Evolutionary conservation across 192 early-diverging fungal species (phyloP).

Genomic region (Coemansia sp.): DNA sequence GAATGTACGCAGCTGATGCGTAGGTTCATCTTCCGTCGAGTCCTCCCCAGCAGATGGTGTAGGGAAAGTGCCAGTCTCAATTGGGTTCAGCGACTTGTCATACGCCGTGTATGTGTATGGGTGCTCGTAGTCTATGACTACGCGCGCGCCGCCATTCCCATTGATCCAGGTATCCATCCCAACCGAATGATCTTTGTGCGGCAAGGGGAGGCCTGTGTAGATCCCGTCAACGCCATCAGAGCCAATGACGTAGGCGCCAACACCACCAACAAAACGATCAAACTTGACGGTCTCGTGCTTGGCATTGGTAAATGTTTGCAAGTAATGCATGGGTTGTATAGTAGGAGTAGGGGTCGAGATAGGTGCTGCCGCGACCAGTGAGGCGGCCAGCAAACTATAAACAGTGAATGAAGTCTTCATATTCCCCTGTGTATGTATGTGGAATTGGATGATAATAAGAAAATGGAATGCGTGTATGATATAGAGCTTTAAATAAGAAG

Average conservation of each 20-base stretch:
- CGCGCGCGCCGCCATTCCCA: slow-evolving; percentile 1
- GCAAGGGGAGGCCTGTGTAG: not conserved
- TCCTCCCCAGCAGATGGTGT: not conserved
- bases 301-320: slow-evolving; percentile 7
- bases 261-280: not conserved
- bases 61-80: slow-evolving; percentile 4
- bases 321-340: not conserved
- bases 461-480: too few relatives aligned
- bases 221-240: slow-evolving; percentile 17
- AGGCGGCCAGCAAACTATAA: slow-evolving; percentile 2
- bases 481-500: too few relatives aligned
- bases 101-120: slow-evolving; percentile 9
- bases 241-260: slow-evolving; percentile 16
- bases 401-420: slow-evolving; percentile 7
- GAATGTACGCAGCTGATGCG: slow-evolving; percentile 38
- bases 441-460: not conserved
- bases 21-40: not conserved
- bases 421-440: not conserved
- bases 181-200: not conserved
- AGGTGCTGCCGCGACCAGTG: slow-evolving; percentile 5
- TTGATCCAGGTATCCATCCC: slow-evolving; percentile 17
- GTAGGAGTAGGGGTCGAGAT: not conserved
- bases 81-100: slow-evolving; percentile 6
- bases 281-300: not conserved
- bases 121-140: slow-evolving; percentile 16